A percentile compares a stretch with the other conserved stretches of the same genome.
Conservation (phyloP, 1,284 basidiomycete species). For the Apiotrichum veenhuisii region DNA sequence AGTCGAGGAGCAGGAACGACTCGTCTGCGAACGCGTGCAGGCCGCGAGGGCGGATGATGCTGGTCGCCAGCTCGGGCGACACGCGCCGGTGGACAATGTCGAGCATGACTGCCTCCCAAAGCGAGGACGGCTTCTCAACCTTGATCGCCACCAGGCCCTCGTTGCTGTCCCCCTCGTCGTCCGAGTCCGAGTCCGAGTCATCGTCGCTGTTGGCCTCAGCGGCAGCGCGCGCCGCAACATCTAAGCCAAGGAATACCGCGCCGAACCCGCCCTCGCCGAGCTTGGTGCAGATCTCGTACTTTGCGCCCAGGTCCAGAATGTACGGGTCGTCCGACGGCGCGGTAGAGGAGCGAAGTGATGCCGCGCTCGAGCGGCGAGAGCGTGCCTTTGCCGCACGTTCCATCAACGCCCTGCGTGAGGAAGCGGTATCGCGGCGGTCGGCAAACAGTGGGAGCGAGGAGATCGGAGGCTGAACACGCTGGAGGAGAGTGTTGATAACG, state of each 20-base stretch:
- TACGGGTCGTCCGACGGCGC: slow-evolving; percentile 30
- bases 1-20: slow-evolving; percentile 82
- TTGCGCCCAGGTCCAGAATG: slow-evolving; percentile 55
- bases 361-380: slow-evolving; percentile 42
- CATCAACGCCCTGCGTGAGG: slow-evolving; percentile 62
- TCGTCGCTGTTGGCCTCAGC: slow-evolving; percentile 55
- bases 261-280: slow-evolving; percentile 97
- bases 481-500: slow-evolving; percentile 63
- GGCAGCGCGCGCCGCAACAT: slow-evolving; percentile 55
- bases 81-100: slow-evolving; percentile 69
- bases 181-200: slow-evolving; percentile 58
- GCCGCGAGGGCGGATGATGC: slow-evolving; percentile 68
- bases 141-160: slow-evolving; percentile 75
- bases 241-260: slow-evolving; percentile 76
- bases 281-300: slow-evolving; percentile 73
- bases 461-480: slow-evolving; percentile 59
- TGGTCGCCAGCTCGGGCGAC: slow-evolving; percentile 56
- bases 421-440: slow-evolving; percentile 59
- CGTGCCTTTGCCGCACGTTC: slow-evolving; percentile 49
- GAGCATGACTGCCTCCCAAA: slow-evolving; percentile 93
- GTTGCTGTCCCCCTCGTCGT: slow-evolving; percentile 59
- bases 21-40: slow-evolving; percentile 84
- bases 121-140: slow-evolving; percentile 78
- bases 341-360: slow-evolving; percentile 28
- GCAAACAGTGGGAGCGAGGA: slow-evolving; percentile 59